A percentile compares a stretch with the other conserved stretches of the same genome.
Evolutionary conservation across 352 stramenopile genomes (phyloP).

Genomic region (Phytophthora boehmeriae): DNA sequence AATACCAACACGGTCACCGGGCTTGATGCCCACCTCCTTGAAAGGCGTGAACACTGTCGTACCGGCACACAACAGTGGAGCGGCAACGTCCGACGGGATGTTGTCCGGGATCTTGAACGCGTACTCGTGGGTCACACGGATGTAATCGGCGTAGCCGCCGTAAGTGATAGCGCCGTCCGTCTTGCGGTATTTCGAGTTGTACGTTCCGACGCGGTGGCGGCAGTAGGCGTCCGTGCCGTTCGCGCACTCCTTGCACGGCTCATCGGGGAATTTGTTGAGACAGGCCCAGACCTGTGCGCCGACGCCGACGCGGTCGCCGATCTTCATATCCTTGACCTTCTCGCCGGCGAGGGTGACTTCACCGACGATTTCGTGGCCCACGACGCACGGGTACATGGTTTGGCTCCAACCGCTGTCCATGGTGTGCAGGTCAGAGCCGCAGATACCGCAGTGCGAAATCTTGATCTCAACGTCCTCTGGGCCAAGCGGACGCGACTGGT

Average conservation of each 20-base stretch:
- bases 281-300: slow-evolving; percentile 45
- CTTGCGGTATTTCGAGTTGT: slow-evolving; percentile 41
- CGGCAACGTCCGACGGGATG: slow-evolving; percentile 22
- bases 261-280: slow-evolving; percentile 55
- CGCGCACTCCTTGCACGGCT: slow-evolving; percentile 61
- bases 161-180: slow-evolving; percentile 40
- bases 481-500: slow-evolving; percentile 22
- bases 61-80: slow-evolving; percentile 20
- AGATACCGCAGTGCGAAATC: slow-evolving; percentile 30
- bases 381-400: slow-evolving; percentile 45
- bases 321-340: slow-evolving; percentile 20
- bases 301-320: slow-evolving; percentile 25
- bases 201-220: slow-evolving; percentile 45
- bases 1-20: slow-evolving; percentile 1
- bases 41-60: slow-evolving; percentile 21
- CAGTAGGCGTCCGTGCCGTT: slow-evolving; percentile 69
- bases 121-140: slow-evolving; percentile 65
- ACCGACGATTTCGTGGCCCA: slow-evolving; percentile 50
- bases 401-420: slow-evolving; percentile 29
- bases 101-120: slow-evolving; percentile 46
- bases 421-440: slow-evolving; percentile 28
- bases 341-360: slow-evolving; percentile 17
- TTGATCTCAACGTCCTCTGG: slow-evolving; percentile 25
- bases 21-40: slow-evolving; percentile 2
- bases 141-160: slow-evolving; percentile 79